Evolutionary conservation across 2,329 filamentous ascomycete species (phyloP).

Genomic region (Remersonia thermophila): DNA sequence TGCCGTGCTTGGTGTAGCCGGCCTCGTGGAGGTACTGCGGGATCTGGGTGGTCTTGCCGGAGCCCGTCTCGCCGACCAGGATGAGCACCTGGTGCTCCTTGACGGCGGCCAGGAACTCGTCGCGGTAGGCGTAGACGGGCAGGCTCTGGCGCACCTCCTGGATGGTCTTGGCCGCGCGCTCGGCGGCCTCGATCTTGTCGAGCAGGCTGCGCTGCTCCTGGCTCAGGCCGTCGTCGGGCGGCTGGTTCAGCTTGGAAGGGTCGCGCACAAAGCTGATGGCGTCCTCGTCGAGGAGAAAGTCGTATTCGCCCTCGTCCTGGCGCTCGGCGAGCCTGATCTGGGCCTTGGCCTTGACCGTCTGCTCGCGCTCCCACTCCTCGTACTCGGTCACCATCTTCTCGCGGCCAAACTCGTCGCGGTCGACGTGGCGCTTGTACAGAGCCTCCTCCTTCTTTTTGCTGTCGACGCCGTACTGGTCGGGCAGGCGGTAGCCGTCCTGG

Average conservation of each 20-base stretch:
- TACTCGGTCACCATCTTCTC: constrained; percentile 88
- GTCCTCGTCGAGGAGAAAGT: constrained; percentile 83
- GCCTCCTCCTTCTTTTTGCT: constrained; percentile 78
- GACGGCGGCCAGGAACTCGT: constrained; percentile 79
- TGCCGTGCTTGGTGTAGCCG: constrained; percentile 70
- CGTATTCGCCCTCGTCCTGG: constrained; percentile 72
- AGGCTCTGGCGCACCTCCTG: constrained; percentile 84
- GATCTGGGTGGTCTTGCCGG: constrained; percentile 89
- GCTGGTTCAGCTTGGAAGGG: constrained; percentile 13
- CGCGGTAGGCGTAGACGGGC: constrained; percentile 78
- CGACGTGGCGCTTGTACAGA: constrained; percentile 81
- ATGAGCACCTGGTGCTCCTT: constrained; percentile 77
- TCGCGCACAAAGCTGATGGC: constrained; percentile 20
- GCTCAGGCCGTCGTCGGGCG: constrained; percentile 38
- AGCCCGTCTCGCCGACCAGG: constrained; percentile 88
- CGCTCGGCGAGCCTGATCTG: constrained; percentile 67
- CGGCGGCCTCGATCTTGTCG: constrained; percentile 74
- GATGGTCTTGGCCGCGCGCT: constrained; percentile 77
- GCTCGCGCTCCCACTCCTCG: constrained; percentile 91
- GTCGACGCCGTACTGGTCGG: constrained; percentile 89
- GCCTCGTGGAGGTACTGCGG: constrained; percentile 90
- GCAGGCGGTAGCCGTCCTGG: constrained; percentile 82
- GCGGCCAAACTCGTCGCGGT: constrained; percentile 73
- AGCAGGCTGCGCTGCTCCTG: constrained; percentile 70
- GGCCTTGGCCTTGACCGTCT: constrained; percentile 74